Percentiles rank a stretch among this genome's conserved stretches.
phyloP scores from a whole-genome alignment of 345 rosid species.

The Mangifera indica region DNA sequence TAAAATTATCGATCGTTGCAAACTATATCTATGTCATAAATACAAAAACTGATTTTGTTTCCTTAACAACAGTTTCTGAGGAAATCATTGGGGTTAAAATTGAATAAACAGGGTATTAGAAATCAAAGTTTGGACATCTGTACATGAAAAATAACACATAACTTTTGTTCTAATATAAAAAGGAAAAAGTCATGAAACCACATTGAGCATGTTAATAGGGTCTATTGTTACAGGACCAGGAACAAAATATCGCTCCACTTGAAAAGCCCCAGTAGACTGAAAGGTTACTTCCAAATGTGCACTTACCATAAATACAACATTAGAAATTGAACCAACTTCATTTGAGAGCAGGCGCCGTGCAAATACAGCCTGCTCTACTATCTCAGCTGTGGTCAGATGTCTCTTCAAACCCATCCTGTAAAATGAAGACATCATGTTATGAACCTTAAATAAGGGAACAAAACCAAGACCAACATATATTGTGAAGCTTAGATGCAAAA shows the following conservation, averaged over 20 bases:
- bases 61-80: constrained; percentile 2
- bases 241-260: not conserved
- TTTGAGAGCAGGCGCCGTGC: constrained; percentile 59
- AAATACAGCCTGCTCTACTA: constrained; percentile 82
- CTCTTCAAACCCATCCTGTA: constrained; percentile 88
- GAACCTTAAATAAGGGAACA: constrained; percentile 5
- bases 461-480: not conserved
- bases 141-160: too few relatives aligned
- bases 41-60: not conserved
- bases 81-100: too few relatives aligned
- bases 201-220: not conserved
- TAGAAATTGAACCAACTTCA: constrained; percentile 72
- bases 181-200: not conserved
- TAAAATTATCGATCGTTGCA: not conserved
- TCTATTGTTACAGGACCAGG: not conserved
- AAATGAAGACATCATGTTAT: constrained; percentile 7
- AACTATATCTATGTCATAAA: not conserved
- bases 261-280: not conserved
- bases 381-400: constrained; percentile 83
- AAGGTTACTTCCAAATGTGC: not conserved
- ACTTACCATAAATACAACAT: constrained; percentile 91
- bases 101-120: too few relatives aligned
- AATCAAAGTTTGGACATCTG: too few relatives aligned
- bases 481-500: constrained; percentile 4
- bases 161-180: too few relatives aligned